Conservation (phyloP, 805 yeast species). For the Yamadazyma phyllophila region DNA sequence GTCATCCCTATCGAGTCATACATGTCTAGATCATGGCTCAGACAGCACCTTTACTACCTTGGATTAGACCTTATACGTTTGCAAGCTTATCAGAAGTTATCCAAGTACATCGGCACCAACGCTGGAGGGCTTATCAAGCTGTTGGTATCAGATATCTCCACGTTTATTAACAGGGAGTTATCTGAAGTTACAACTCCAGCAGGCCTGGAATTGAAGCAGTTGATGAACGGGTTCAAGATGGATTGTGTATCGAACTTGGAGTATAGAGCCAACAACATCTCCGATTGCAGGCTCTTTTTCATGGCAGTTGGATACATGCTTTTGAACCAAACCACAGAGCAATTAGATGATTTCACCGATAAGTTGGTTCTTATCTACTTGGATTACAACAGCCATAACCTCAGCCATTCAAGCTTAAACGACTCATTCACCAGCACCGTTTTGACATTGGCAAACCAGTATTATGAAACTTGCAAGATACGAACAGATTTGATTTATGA, state of each 20-base stretch:
- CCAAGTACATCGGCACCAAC: slow-evolving; percentile 22
- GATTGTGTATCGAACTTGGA: slow-evolving; percentile 6
- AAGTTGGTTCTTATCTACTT: slow-evolving; percentile 31
- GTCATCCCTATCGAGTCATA: slow-evolving; percentile 11
- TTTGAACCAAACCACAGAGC: slow-evolving; percentile 13
- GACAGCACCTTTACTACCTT: slow-evolving; percentile 31
- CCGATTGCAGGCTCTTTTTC: slow-evolving; percentile 13
- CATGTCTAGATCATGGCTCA: slow-evolving; percentile 23
- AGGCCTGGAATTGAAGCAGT: slow-evolving; percentile 20
- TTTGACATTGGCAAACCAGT: slow-evolving; percentile 19
- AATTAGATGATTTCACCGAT: slow-evolving; percentile 26
- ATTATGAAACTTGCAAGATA: slow-evolving; percentile 24
- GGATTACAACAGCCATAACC: slow-evolving; percentile 15
- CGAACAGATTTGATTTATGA: slow-evolving; percentile 23
- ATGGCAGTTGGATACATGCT: slow-evolving; percentile 18
- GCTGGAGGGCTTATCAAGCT: slow-evolving; percentile 35
- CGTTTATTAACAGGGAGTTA: slow-evolving; percentile 31
- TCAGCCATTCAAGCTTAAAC: slow-evolving; percentile 10
- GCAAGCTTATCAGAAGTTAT: slow-evolving; percentile 31
- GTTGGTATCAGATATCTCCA: slow-evolving; percentile 31
- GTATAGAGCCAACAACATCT: slow-evolving; percentile 7
- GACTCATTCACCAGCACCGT: slow-evolving; percentile 8
- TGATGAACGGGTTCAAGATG: slow-evolving; percentile 12
- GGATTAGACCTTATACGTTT: slow-evolving; percentile 36
- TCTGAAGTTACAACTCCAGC: slow-evolving; percentile 9